Conservation (phyloP, 495 filamentous ascomycete species). For the Aspergillus conjunctus region DNA sequence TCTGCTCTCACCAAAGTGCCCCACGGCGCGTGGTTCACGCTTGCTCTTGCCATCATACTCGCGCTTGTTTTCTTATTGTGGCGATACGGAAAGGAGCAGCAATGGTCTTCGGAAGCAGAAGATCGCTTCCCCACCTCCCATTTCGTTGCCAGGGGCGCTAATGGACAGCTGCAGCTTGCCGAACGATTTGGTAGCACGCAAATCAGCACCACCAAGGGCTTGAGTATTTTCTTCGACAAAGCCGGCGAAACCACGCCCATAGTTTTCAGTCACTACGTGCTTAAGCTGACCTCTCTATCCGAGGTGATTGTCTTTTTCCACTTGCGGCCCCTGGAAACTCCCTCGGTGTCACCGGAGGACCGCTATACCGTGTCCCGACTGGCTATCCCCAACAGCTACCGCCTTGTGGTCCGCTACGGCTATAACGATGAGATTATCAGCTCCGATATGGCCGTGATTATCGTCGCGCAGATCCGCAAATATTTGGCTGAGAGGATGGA, state of each 20-base stretch:
- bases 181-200: constrained; percentile 19
- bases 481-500: constrained; percentile 29
- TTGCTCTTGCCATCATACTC: constrained; percentile 61
- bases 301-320: constrained; percentile 66
- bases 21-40: constrained; percentile 73
- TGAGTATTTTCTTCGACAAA: constrained; percentile 71
- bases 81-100: constrained; percentile 73
- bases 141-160: constrained; percentile 15
- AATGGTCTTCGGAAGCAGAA: constrained; percentile 67
- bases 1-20: constrained; percentile 70
- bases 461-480: constrained; percentile 61
- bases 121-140: constrained; percentile 52
- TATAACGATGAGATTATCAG: constrained; percentile 70
- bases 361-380: constrained; percentile 50
- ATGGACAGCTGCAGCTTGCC: constrained; percentile 16
- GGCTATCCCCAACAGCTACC: constrained; percentile 60
- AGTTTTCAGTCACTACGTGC: constrained; percentile 65
- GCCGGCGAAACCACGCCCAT: constrained; percentile 55
- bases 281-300: constrained; percentile 60
- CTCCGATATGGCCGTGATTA: constrained; percentile 57
- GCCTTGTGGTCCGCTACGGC: constrained; percentile 67
- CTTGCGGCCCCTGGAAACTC: constrained; percentile 55
- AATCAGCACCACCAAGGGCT: constrained; percentile 50
- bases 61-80: constrained; percentile 65
- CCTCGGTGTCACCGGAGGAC: constrained; percentile 44